A percentile compares a stretch with the other conserved stretches of the same genome.
Evolutionary conservation across 345 rosid genomes (phyloP).

Genomic region (Eucalyptus microcorys): DNA sequence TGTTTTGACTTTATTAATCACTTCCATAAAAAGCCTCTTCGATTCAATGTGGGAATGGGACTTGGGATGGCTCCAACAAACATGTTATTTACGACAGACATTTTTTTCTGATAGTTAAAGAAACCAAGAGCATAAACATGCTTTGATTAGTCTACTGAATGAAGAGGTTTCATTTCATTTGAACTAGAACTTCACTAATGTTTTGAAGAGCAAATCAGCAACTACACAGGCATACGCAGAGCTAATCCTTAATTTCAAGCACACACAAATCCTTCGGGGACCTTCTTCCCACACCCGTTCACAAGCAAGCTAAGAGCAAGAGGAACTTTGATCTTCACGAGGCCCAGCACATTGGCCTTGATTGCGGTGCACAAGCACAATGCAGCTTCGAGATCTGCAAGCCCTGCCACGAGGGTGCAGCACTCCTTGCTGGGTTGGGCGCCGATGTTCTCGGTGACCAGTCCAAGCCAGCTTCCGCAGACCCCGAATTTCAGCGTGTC

Average conservation of each 20-base stretch:
- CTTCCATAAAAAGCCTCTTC: not conserved
- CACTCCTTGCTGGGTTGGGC: slow-evolving; percentile 64
- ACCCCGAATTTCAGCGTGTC: slow-evolving; percentile 61
- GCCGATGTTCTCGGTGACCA: slow-evolving; percentile 53
- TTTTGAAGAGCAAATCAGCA: not conserved
- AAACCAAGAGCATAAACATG: not conserved
- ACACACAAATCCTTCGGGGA: slow-evolving; percentile 6
- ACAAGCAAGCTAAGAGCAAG: slow-evolving; percentile 9
- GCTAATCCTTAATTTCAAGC: not conserved
- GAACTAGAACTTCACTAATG: not conserved
- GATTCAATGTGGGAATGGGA: not conserved
- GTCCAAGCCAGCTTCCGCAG: slow-evolving; percentile 63
- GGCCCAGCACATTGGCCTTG: slow-evolving; percentile 45
- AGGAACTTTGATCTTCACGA: slow-evolving; percentile 23
- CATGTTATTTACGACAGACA: not conserved
- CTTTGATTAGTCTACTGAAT: not conserved
- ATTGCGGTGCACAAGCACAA: slow-evolving; percentile 64
- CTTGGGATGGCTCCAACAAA: not conserved
- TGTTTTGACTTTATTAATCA: not conserved
- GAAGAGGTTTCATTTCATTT: not conserved
- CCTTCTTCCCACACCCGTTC: slow-evolving; percentile 2
- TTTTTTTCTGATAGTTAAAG: not conserved
- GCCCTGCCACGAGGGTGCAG: slow-evolving; percentile 50
- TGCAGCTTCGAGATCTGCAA: slow-evolving; percentile 84
- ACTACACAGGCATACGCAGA: not conserved